Conservation (phyloP, 495 filamentous ascomycete species). For the Tricharina praecox region DNA sequence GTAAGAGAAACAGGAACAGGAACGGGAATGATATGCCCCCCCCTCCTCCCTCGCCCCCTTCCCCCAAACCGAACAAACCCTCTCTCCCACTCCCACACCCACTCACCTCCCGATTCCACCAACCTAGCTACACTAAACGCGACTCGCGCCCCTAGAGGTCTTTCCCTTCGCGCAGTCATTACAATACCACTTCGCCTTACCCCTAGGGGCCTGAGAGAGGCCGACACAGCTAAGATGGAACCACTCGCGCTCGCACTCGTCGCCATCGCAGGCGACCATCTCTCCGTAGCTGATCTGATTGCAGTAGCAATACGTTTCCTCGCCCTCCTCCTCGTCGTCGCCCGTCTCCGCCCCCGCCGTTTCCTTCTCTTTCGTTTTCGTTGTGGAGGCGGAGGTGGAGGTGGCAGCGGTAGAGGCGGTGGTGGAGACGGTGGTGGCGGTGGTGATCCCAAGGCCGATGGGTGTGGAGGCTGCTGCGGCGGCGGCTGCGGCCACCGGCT, state of each 20-base stretch:
- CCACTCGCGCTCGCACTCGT: constrained; percentile 78
- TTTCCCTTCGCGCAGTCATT: constrained; percentile 41
- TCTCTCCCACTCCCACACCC: no score
- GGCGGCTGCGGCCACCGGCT: constrained; percentile 4
- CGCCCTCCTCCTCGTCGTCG: constrained; percentile 58
- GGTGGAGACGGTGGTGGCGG: constrained; percentile 16
- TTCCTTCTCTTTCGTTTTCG: no score
- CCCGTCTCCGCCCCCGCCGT: constrained; percentile 42
- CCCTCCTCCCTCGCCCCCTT: no score
- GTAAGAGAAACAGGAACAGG: no score
- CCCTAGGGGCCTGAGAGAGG: constrained; percentile 64
- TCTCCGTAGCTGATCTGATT: constrained; percentile 85
- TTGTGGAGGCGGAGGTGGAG: no score
- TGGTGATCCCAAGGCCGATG: constrained; percentile 1
- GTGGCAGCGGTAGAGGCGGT: no score
- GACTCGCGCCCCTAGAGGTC: no score
- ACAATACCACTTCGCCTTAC: constrained; percentile 86
- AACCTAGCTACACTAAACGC: no score
- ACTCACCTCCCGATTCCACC: no score
- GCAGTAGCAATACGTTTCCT: constrained; percentile 85
- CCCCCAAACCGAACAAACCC: no score
- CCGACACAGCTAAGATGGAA: constrained; percentile 91
- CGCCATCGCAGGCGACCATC: constrained; percentile 95
- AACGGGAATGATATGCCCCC: no score
- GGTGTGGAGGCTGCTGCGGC: background rate